phyloP scores from a whole-genome alignment of 257 asterid species.

The Phtheirospermum japonicum region DNA sequence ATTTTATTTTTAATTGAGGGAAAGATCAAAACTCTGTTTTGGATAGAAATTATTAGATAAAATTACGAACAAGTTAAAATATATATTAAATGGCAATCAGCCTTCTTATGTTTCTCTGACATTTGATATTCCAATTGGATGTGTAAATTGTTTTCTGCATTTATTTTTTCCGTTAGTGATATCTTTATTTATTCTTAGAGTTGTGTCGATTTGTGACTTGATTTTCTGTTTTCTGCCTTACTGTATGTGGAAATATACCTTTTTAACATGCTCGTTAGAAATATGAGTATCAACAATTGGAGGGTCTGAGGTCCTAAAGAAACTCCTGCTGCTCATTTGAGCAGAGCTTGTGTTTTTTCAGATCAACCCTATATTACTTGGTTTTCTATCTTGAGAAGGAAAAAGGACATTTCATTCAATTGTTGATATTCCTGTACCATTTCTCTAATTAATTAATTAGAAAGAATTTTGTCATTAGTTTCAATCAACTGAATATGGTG shows the following conservation, averaged over 20 bases:
- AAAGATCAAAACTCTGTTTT: not conserved
- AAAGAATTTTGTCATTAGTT: not conserved
- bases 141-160: conserved; percentile 9
- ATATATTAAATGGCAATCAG: not conserved
- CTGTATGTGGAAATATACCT: not conserved
- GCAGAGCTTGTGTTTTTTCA: conserved; percentile 1
- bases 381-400: conserved; percentile 13
- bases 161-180: not conserved
- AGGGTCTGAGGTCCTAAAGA: conserved; percentile 19
- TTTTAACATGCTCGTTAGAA: conserved; percentile 4
- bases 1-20: not conserved
- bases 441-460: not conserved
- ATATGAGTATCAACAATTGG: not conserved
- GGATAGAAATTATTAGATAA: not conserved
- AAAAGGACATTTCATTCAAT: conserved; percentile 15
- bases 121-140: conserved; percentile 1
- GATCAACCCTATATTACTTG: not conserved
- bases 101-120: conserved; percentile 10
- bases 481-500: not conserved
- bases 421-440: conserved; percentile 7
- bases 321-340: conserved; percentile 7
- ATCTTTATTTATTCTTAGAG: conserved; percentile 1
- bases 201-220: not conserved
- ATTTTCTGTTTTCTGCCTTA: conserved; percentile 10
- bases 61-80: not conserved